A percentile compares a stretch with the other conserved stretches of the same genome.
Evolutionary conservation across 1,139 yeast genomes (phyloP).

Genomic region (Pichia sp.): DNA sequence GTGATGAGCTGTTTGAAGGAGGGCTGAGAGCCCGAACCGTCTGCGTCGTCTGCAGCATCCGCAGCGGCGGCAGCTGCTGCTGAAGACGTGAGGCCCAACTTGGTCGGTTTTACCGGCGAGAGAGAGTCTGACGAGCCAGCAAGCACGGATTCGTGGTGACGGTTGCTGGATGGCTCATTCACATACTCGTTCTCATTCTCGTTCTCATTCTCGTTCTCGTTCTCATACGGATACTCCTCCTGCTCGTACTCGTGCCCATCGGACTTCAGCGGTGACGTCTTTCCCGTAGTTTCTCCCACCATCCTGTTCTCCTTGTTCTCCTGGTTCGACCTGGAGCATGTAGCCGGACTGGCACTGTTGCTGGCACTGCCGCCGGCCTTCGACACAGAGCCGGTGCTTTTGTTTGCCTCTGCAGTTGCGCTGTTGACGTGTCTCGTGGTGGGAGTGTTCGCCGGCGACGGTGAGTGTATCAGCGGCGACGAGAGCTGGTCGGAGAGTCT

Average conservation of each 20-base stretch:
- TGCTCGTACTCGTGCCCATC: neutral
- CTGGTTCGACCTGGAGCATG: neutral
- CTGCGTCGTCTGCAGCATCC: no score
- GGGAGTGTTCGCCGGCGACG: neutral
- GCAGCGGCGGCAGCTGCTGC: neutral
- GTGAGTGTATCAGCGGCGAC: constrained; percentile 1
- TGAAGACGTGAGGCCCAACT: neutral
- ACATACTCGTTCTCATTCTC: no score
- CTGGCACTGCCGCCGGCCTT: neutral
- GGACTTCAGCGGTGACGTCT: neutral
- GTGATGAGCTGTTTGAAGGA: neutral
- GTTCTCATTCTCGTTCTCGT: no score
- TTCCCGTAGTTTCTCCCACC: neutral
- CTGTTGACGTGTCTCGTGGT: neutral
- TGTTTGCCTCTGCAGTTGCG: neutral
- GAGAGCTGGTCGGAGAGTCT: neutral
- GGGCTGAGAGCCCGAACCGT: neutral
- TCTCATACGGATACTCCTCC: no score
- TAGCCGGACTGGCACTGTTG: neutral
- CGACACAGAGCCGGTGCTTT: neutral
- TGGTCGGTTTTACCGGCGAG: neutral
- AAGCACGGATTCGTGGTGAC: neutral
- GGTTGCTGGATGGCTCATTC: no score
- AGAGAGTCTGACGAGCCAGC: neutral
- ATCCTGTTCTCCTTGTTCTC: neutral